Base-by-base conservation (phyloP, 495 filamentous ascomycete genomes). In the Cairneyella variabilis region DNA sequence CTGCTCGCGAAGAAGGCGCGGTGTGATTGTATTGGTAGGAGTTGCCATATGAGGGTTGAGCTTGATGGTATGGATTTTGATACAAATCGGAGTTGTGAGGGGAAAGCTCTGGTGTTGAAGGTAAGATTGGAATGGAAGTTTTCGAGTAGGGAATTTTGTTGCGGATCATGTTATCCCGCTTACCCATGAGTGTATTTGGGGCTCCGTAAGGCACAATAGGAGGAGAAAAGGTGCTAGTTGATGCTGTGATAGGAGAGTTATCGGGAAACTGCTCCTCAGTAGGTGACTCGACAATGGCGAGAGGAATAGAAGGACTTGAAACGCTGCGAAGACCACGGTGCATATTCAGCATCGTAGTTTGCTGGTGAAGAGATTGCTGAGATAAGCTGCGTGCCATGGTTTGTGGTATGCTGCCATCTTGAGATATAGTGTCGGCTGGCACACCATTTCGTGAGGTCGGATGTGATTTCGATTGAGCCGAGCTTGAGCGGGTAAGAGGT, bases 91-190 rank as follows among this genome's bases (percentile, higher is more conserved):
- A 18, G 32, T n/a, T 10, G 8, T 41, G 22, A 22, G 34, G 9
- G 23, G 37, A 37, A 21, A 50, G 10, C 49, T 58, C 55, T n/a
- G 41, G 69, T 46, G 54, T 78, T 66, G 30, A 65, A 28, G 32
- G 59, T 36, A 38, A 58, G 30, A 49, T 32, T n/a, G n/a, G n/a
- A n/a, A n/a, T n/a, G 23, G 40, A 14, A 7, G 49, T 4, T 3
- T 48, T 23, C 32, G 66, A 63, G 26, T 47, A 47, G 27, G 16
- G 26, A 6, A 70, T 69, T 53, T 77, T 78, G 55, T 68, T 80
- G 18, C 78, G 77, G 14, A 88, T 64, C 38, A 84, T 71, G 43
- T 64, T 73, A 38, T 87, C 80, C 21, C 85, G 78, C 62, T 80
- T 75, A 14, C 77, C 76, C n/a, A 88, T 73, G 1, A 87, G 69